Conservation (phyloP, 2,329 filamentous ascomycete species). For the Plenodomus lindquistii region DNA sequence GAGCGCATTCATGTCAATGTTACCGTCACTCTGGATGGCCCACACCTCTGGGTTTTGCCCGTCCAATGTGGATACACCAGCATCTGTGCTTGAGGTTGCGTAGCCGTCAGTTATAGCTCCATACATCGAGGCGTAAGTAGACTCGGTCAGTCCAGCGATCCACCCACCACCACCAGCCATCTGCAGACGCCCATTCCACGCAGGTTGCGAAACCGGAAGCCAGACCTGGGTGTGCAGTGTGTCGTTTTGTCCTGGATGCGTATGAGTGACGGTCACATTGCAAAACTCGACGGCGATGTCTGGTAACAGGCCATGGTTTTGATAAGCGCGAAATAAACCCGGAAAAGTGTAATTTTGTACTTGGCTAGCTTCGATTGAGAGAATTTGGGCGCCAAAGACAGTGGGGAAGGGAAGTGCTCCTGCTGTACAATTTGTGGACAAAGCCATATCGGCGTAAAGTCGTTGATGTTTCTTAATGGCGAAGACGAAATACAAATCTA, state of each 20-base stretch:
- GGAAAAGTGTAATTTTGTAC: not conserved
- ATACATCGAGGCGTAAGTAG: conserved; percentile 15
- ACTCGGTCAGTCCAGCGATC: conserved; percentile 21
- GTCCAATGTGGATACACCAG: conserved; percentile 12
- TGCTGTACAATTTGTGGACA: too few species aligned
- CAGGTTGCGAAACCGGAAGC: conserved; percentile 27
- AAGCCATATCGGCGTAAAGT: too few species aligned
- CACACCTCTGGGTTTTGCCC: conserved; percentile 13
- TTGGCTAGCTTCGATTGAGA: not conserved
- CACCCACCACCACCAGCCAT: conserved; percentile 23
- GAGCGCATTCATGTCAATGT: conserved; percentile 26
- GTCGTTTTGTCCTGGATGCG: conserved; percentile 43
- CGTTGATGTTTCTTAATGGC: too few species aligned
- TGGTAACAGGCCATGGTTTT: too few species aligned
- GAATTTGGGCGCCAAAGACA: not conserved
- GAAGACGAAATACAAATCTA: too few species aligned
- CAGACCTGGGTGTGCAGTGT: conserved; percentile 27
- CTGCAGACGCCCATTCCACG: conserved; percentile 23
- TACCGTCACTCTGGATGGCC: conserved; percentile 26
- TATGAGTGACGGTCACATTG: conserved; percentile 44
- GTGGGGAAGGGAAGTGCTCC: not conserved
- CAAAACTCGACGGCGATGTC: conserved; percentile 22
- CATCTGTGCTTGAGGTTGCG: conserved; percentile 28
- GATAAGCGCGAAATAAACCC: not conserved
- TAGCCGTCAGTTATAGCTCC: conserved; percentile 27